Conservation (phyloP, 1,139 yeast genomes). For the Taphrina betulina region DNA sequence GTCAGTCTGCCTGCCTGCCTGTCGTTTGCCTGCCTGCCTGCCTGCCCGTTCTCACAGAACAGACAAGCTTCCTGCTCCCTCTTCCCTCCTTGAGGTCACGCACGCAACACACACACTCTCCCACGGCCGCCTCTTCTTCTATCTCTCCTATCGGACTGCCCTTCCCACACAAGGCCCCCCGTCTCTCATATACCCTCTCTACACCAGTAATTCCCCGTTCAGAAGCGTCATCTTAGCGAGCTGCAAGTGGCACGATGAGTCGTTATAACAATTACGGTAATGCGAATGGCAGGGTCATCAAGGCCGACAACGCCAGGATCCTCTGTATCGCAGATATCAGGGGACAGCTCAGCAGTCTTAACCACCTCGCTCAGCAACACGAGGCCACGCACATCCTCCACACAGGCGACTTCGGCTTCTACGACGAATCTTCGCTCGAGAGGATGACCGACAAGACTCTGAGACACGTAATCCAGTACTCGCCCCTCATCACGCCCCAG, state of each 20-base stretch:
- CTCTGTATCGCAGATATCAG: slow-evolving; percentile 50
- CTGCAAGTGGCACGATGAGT: slow-evolving; percentile 2
- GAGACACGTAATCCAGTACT: slow-evolving; percentile 68
- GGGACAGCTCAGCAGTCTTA: slow-evolving; percentile 51
- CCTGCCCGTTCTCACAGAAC: too few species aligned
- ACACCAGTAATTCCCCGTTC: too few species aligned
- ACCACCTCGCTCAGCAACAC: slow-evolving; percentile 51
- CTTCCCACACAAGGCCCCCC: too few species aligned
- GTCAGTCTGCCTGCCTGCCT: too few species aligned
- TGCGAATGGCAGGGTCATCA: slow-evolving; percentile 7
- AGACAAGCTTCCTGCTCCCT: too few species aligned
- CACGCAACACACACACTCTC: too few species aligned
- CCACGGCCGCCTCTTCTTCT: too few species aligned
- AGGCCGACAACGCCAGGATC: slow-evolving; percentile 42
- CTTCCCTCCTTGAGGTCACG: too few species aligned
- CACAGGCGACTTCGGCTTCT: slow-evolving; percentile 79
- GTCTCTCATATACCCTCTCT: too few species aligned
- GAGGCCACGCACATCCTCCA: slow-evolving; percentile 59
- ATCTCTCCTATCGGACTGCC: too few species aligned
- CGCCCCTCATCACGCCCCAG: slow-evolving; percentile 48
- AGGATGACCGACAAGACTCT: slow-evolving; percentile 49
- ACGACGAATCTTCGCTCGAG: slow-evolving; percentile 59
- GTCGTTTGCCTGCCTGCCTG: too few species aligned
- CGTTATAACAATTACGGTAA: slow-evolving; percentile 20
- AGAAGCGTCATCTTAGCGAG: too few species aligned